Evolutionary conservation across 441 rosid species (phyloP).

Genomic region (Pelargonium citronellum): DNA sequence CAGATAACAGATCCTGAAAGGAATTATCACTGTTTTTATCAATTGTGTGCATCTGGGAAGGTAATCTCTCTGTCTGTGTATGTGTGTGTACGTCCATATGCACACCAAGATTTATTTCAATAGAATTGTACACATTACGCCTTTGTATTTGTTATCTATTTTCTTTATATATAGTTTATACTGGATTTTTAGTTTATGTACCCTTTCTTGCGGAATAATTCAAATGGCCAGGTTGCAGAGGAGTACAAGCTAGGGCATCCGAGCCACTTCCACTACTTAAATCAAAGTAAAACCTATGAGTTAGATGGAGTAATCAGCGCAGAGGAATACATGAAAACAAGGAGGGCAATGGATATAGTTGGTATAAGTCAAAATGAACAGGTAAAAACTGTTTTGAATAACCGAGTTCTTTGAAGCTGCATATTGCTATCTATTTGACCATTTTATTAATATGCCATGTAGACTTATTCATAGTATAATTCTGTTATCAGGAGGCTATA

Average conservation of each 20-base stretch:
- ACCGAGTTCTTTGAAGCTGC: slow-evolving; percentile 11
- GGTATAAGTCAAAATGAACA: slow-evolving; percentile 69
- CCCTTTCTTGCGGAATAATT: not conserved
- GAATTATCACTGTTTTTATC: slow-evolving; percentile 76
- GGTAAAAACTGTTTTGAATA: slow-evolving; percentile 31
- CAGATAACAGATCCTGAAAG: slow-evolving; percentile 81
- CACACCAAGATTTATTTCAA: not conserved
- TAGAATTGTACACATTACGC: not conserved
- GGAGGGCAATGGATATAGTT: slow-evolving; percentile 81
- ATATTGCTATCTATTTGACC: slow-evolving; percentile 1
- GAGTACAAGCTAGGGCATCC: slow-evolving; percentile 62
- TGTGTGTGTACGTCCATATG: not conserved
- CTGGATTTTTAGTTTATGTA: not conserved
- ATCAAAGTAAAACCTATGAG: slow-evolving; percentile 61
- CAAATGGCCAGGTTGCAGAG: slow-evolving; percentile 40
- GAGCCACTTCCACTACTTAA: slow-evolving; percentile 67
- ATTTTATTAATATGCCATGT: slow-evolving; percentile 3
- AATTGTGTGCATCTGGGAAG: slow-evolving; percentile 43
- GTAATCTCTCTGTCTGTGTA: slow-evolving; percentile 4
- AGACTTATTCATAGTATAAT: slow-evolving; percentile 23
- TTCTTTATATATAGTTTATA: not conserved
- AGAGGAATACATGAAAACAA: slow-evolving; percentile 59
- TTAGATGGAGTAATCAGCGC: slow-evolving; percentile 60
- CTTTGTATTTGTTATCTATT: not conserved
- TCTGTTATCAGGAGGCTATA: slow-evolving; percentile 61